Conservation (phyloP, 805 yeast genomes). For the Schizosaccharomyces japonicus region DNA sequence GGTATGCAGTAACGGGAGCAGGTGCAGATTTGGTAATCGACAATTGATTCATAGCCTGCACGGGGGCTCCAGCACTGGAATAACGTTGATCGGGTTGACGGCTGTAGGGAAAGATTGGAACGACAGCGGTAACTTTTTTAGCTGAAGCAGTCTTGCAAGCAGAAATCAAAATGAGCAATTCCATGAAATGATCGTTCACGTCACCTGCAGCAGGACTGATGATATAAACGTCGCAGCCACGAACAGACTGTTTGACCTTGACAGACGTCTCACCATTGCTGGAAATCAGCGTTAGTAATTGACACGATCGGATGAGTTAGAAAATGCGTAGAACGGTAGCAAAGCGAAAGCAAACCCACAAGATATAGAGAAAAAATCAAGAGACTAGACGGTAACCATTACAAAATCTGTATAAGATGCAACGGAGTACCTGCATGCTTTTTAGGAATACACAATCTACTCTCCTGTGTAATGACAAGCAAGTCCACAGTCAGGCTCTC, state of each 20-base stretch:
- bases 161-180: constrained; percentile 58
- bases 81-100: constrained; percentile 89
- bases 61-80: constrained; percentile 55
- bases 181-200: constrained; percentile 70
- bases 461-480: too few relatives aligned
- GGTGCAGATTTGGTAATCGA: constrained; percentile 5
- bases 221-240: constrained; percentile 89
- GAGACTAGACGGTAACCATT: too few relatives aligned
- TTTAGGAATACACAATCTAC: too few relatives aligned
- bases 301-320: neutral
- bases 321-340: too few relatives aligned
- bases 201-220: constrained; percentile 71
- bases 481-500: too few relatives aligned
- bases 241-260: constrained; percentile 61
- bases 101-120: constrained; percentile 85
- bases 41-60: constrained; percentile 16
- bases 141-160: constrained; percentile 88
- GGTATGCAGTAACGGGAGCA: constrained; percentile 37
- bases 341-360: too few relatives aligned
- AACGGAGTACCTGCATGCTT: too few relatives aligned
- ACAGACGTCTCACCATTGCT: constrained; percentile 90
- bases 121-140: constrained; percentile 63
- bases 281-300: neutral
- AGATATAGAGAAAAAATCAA: too few relatives aligned
- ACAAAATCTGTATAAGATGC: too few relatives aligned